Evolutionary conservation across 2,329 filamentous ascomycete genomes (phyloP).

Genomic region (Cadophora gregata): DNA sequence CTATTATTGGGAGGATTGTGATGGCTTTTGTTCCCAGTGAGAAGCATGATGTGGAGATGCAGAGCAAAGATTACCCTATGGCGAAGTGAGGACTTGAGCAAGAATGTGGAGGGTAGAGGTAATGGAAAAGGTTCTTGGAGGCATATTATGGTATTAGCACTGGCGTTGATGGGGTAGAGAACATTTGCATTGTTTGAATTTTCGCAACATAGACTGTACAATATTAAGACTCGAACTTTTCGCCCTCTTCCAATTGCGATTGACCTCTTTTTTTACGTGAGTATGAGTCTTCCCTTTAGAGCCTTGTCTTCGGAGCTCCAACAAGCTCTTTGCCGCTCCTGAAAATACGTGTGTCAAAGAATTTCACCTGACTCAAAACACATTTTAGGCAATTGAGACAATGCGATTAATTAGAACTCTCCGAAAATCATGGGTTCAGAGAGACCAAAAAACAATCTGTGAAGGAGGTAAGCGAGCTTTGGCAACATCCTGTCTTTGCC

Average conservation of each 20-base stretch:
- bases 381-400: too few relatives aligned
- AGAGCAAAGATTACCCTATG: not conserved
- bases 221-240: not conserved
- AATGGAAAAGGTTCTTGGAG: not conserved
- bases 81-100: constrained; percentile 10
- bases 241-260: not conserved
- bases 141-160: not conserved
- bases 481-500: not conserved
- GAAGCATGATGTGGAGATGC: constrained; percentile 25
- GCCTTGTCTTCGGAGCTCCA: too few relatives aligned
- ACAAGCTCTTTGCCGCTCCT: too few relatives aligned
- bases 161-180: not conserved
- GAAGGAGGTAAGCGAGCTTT: not conserved
- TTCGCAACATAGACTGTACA: not conserved
- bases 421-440: not conserved
- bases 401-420: not conserved
- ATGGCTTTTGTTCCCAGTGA: constrained; percentile 24
- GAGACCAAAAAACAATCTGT: not conserved
- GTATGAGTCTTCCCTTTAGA: too few relatives aligned
- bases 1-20: constrained; percentile 40
- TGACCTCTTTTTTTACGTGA: too few relatives aligned
- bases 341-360: too few relatives aligned
- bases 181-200: not conserved
- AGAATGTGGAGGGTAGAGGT: not conserved
- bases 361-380: too few relatives aligned